Evolutionary conservation across 768 basidiomycete genomes (phyloP).

Genomic region (Chlorophyllum brunneum): DNA sequence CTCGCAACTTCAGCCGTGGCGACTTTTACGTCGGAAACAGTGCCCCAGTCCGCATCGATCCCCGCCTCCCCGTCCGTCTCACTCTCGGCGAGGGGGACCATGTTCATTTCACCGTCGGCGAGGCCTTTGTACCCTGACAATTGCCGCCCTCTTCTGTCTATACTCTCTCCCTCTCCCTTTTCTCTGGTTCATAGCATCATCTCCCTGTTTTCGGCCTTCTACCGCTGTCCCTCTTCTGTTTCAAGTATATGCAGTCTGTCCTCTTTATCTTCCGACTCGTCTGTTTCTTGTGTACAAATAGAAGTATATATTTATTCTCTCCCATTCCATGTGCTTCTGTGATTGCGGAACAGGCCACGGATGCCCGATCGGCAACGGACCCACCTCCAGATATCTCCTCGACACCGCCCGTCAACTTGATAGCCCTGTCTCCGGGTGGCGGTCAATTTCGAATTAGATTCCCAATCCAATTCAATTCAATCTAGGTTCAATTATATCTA

Average conservation of each 20-base stretch:
- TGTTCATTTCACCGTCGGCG: conserved; percentile 60
- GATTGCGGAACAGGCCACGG: neutral
- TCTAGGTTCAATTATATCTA: neutral
- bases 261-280: neutral
- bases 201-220: neutral
- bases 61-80: conserved; percentile 72
- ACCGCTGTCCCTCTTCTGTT: neutral
- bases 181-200: neutral
- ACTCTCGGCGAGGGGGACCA: conserved; percentile 81
- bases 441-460: no score
- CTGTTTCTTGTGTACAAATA: conserved; percentile 2
- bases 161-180: neutral
- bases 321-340: no score
- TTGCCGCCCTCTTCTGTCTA: neutral
- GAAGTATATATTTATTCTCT: neutral
- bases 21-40: conserved; percentile 81
- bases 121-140: conserved; percentile 31
- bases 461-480: neutral
- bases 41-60: conserved; percentile 81
- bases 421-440: neutral
- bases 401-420: conserved; percentile 4
- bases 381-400: neutral
- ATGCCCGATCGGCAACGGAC: conserved; percentile 4
- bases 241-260: neutral
- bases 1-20: conserved; percentile 75